Evolutionary conservation across 345 rosid species (phyloP), one percentile per base, ranked within the genome.

Genomic region (Eucalyptus rudis): DNA sequence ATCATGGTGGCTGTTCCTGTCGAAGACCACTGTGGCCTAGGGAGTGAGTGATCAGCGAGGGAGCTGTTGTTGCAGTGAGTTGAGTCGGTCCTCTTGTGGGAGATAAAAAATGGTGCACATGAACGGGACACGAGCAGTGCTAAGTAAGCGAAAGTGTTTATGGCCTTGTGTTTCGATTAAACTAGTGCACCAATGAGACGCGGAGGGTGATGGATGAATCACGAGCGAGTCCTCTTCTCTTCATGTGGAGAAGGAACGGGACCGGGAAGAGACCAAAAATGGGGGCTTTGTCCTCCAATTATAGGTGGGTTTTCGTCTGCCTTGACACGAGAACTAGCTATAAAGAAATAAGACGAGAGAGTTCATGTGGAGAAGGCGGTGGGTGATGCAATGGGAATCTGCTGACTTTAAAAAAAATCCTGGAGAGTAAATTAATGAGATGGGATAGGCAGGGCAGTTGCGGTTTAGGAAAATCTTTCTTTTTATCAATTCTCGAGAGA

Each of bases 1-100:
- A 96, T 96, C 98, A 96, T 96, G 58, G 49, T 49, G 47, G 84
- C 27, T 76, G 84, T 58, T 29, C 56, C 29, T 6, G n/a, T 50
- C 8, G 85, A 49, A 49, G 36, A 59, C 24, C 13, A 24, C 64
- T 22, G 45, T n/a, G 49, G 56, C 51, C 49, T 51, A 44, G 59
- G 29, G 33, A 76, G 40, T 54, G 54, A 62, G 24, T 7, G 86
- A 64, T 54, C 44, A 36, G 25, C 22, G 59, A 64, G 68, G 31
- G 51, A 44, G 88, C 25, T 64, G 80, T 13, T 45, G 85, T 13
- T 40, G 79, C 19, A 15, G 81, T 20, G 81, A 36, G 81, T 10
- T 10, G 81, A 71, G 22, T 71, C 81, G 40, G 81, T 36, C 14
- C 45, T 36, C 22, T 19, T 11, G 40, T 20, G 24, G 47, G 84